phyloP scores from a whole-genome alignment of 2,329 filamentous ascomycete genomes.

The Microcyclospora tardicrescens region DNA sequence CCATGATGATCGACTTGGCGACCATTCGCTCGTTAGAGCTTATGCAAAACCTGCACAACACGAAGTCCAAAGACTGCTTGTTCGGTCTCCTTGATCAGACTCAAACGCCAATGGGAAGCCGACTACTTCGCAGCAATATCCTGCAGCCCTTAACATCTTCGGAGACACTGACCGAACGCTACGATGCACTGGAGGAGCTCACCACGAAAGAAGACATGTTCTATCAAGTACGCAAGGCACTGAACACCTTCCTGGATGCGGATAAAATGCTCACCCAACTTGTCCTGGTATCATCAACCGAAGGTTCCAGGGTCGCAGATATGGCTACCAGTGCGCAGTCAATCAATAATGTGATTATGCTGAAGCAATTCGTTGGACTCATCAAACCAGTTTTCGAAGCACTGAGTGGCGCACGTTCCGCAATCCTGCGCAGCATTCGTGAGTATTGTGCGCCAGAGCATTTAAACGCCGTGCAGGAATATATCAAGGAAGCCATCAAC shows the following conservation, averaged over 20 bases:
- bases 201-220: slow-evolving; percentile 77
- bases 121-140: slow-evolving; percentile 72
- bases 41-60: slow-evolving; percentile 69
- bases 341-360: slow-evolving; percentile 73
- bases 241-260: slow-evolving; percentile 64
- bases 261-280: slow-evolving; percentile 75
- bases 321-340: slow-evolving; percentile 63
- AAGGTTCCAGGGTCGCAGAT: neutral
- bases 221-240: slow-evolving; percentile 57
- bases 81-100: slow-evolving; percentile 80
- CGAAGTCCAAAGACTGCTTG: slow-evolving; percentile 68
- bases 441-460: slow-evolving; percentile 53
- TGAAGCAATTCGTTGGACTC: slow-evolving; percentile 67
- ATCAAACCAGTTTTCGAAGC: slow-evolving; percentile 56
- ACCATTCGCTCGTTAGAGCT: slow-evolving; percentile 81
- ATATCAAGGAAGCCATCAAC: slow-evolving; percentile 63
- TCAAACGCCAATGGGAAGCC: slow-evolving; percentile 72
- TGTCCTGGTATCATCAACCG: slow-evolving; percentile 54
- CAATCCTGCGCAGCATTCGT: slow-evolving; percentile 54
- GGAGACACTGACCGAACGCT: slow-evolving; percentile 55
- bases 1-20: slow-evolving; percentile 89
- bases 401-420: slow-evolving; percentile 49
- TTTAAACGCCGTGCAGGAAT: slow-evolving; percentile 45
- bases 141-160: slow-evolving; percentile 72
- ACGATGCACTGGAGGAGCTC: slow-evolving; percentile 74